A percentile compares a stretch with the other conserved stretches of the same genome.
phyloP scores from a whole-genome alignment of 345 rosid species.

The Linum tenue region DNA sequence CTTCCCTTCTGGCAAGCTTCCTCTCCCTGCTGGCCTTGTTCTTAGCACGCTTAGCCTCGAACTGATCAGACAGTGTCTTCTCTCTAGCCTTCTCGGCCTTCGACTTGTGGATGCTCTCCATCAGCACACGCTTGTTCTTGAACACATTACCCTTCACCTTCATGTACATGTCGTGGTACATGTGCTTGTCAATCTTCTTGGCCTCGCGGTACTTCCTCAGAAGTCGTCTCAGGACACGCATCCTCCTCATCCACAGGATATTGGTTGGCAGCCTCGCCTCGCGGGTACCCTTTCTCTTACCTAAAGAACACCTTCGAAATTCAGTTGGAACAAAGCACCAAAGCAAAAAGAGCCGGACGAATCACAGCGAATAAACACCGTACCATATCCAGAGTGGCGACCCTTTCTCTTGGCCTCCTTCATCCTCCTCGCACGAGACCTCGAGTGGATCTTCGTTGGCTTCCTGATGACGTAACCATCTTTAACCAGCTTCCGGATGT shows the following conservation, averaged over 20 bases:
- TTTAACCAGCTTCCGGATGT: slow-evolving; percentile 8
- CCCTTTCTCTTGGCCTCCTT: slow-evolving; percentile 9
- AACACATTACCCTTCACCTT: slow-evolving; percentile 7
- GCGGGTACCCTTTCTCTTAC: slow-evolving; percentile 5
- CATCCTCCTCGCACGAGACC: slow-evolving; percentile 8
- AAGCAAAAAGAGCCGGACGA: neutral
- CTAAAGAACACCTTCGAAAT: neutral
- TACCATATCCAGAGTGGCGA: slow-evolving; percentile 6
- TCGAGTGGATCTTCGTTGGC: slow-evolving; percentile 6
- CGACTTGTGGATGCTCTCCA: slow-evolving; percentile 9
- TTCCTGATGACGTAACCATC: slow-evolving; percentile 10
- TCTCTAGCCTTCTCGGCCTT: slow-evolving; percentile 6
- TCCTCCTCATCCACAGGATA: slow-evolving; percentile 9
- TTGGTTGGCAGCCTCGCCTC: slow-evolving; percentile 9
- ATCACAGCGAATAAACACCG: no score
- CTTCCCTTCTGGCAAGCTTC: slow-evolving; percentile 4
- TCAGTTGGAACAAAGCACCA: neutral
- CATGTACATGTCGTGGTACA: slow-evolving; percentile 9
- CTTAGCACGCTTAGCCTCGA: neutral
- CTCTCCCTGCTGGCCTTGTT: slow-evolving; percentile 8
- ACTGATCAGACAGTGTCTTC: slow-evolving; percentile 3
- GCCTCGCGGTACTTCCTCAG: slow-evolving; percentile 7
- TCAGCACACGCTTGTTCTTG: slow-evolving; percentile 8
- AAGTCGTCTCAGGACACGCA: neutral
- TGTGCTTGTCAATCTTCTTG: slow-evolving; percentile 7